These are phyloP conservation scores for Pythium volutum DNA, from an alignment of 352 stramenopile genomes.

Conservation along the genomic window DNA sequence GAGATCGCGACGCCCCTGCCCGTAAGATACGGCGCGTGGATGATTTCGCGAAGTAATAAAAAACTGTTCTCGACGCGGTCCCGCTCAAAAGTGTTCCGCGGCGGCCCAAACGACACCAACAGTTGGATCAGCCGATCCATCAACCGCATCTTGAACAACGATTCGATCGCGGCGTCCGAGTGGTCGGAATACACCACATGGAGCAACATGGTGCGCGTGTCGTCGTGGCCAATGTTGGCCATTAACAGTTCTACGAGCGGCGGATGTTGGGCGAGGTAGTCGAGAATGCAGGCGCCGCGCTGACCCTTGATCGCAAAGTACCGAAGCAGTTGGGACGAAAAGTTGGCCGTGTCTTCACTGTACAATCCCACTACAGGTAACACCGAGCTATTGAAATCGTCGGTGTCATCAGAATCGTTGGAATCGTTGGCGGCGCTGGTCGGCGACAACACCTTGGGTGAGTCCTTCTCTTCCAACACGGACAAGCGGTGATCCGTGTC, in stretches of 20 bases:
- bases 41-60: constrained; percentile 71
- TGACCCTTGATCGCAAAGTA: constrained; percentile 80
- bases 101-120: constrained; percentile 68
- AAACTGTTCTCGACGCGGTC: constrained; percentile 83
- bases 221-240: constrained; percentile 78
- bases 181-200: constrained; percentile 85
- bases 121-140: constrained; percentile 77
- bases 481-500: constrained; percentile 16
- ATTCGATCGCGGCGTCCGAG: constrained; percentile 66
- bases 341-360: constrained; percentile 74
- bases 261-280: constrained; percentile 57
- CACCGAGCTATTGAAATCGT: neutral
- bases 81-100: constrained; percentile 67
- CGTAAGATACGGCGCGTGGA: constrained; percentile 83
- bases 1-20: constrained; percentile 78
- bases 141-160: constrained; percentile 67
- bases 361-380: constrained; percentile 55
- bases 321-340: constrained; percentile 73
- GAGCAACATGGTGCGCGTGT: constrained; percentile 71
- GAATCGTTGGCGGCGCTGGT: constrained; percentile 28
- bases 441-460: neutral
- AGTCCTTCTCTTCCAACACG: neutral
- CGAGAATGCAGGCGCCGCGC: constrained; percentile 74
- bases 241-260: constrained; percentile 69
- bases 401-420: neutral